Percentiles rank a stretch among this genome's conserved stretches.
Evolutionary conservation across 192 early-diverging fungal genomes (phyloP).

Genomic region (Backusella parvicylindrica): DNA sequence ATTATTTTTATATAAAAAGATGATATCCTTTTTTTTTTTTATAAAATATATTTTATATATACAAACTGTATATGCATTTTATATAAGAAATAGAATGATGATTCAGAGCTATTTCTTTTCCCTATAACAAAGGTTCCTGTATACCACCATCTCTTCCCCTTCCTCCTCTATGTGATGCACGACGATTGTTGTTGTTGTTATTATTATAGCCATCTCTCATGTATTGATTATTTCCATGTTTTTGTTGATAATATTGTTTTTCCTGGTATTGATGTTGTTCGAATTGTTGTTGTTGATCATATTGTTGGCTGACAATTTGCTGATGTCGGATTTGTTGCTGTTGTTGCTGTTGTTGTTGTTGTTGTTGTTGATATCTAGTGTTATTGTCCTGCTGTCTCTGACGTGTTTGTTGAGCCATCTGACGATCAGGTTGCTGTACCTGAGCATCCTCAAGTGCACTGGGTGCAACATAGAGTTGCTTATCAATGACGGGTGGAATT

Average conservation of each 20-base stretch:
- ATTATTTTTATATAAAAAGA: background rate
- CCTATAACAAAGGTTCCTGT: background rate
- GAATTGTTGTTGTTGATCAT: conserved; percentile 26
- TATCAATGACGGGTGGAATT: conserved; percentile 97
- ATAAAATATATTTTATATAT: background rate
- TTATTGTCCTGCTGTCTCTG: conserved; percentile 42
- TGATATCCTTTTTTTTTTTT: background rate
- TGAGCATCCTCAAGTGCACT: conserved; percentile 66
- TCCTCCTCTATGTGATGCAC: background rate
- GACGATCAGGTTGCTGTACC: conserved; percentile 50
- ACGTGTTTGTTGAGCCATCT: conserved; percentile 24
- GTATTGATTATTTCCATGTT: background rate
- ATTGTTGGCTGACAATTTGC: conserved; percentile 21
- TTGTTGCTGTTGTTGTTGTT: background rate
- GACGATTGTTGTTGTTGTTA: background rate
- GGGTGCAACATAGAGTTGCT: conserved; percentile 82
- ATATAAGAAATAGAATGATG: background rate
- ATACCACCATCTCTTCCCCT: background rate
- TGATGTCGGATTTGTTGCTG: background rate
- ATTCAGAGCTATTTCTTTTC: background rate
- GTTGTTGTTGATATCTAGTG: conserved; percentile 37
- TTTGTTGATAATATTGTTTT: background rate
- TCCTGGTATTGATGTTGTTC: conserved; percentile 15
- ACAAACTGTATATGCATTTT: background rate
- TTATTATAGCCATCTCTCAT: background rate